A percentile compares a stretch with the other conserved stretches of the same genome.
Evolutionary conservation across 768 basidiomycete species (phyloP).

Genomic region (Podaxis rugospora): DNA sequence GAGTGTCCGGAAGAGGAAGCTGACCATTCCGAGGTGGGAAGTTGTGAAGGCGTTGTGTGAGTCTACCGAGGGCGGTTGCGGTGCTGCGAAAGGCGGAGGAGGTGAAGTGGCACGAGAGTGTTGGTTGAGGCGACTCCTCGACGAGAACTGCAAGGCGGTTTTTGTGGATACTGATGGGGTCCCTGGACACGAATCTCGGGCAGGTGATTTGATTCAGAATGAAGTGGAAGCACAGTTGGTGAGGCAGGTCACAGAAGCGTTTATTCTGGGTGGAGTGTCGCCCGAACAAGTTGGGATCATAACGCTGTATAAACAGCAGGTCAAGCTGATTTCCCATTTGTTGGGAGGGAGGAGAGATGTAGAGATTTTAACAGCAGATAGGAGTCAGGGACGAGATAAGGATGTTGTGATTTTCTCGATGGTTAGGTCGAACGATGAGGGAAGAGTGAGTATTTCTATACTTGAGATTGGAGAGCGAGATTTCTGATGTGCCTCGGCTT

Average conservation of each 20-base stretch:
- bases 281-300: conserved; percentile 81
- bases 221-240: conserved; percentile 69
- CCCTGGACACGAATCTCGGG: conserved; percentile 74
- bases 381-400: conserved; percentile 93
- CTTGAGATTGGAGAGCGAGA: background rate
- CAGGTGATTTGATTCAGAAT: conserved; percentile 91
- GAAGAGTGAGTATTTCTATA: conserved; percentile 51
- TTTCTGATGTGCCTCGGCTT: background rate
- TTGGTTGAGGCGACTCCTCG: conserved; percentile 67
- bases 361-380: conserved; percentile 90
- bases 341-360: conserved; percentile 52
- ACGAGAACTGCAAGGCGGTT: conserved; percentile 71
- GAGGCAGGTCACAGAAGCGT: conserved; percentile 61
- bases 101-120: conserved; percentile 32
- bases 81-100: background rate
- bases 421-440: conserved; percentile 80
- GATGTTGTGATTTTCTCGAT: conserved; percentile 92
- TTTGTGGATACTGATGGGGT: conserved; percentile 92
- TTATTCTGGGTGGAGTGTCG: conserved; percentile 60
- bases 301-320: conserved; percentile 92
- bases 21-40: conserved; percentile 47
- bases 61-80: conserved; percentile 1
- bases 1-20: conserved; percentile 53
- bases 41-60: conserved; percentile 44
- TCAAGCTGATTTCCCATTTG: conserved; percentile 77